Conservation (phyloP, 2,329 filamentous ascomycete species). For the Cytospora chrysosperma region DNA sequence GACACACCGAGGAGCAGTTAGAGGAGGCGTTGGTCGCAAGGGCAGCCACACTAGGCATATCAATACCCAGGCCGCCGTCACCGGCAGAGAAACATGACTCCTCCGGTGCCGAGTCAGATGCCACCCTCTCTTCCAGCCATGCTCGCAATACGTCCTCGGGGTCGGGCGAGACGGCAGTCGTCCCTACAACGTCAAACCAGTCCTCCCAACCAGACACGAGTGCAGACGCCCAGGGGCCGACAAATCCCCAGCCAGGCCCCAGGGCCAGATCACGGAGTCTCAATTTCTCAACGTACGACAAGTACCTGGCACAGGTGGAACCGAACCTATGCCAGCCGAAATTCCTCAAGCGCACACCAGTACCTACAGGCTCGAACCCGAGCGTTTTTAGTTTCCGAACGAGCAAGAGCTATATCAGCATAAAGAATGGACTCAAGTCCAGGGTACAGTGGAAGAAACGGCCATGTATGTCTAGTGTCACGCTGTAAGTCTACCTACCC, state of each 20-base stretch:
- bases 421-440: constrained; percentile 45
- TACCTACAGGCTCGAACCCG: constrained; percentile 33
- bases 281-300: constrained; percentile 53
- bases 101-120: constrained; percentile 42
- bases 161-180: constrained; percentile 40
- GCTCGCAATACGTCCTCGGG: constrained; percentile 46
- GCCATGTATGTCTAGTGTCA: constrained; percentile 33
- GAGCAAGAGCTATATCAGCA: constrained; percentile 44
- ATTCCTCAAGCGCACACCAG: constrained; percentile 34
- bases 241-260: constrained; percentile 26
- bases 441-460: constrained; percentile 43
- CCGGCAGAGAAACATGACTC: constrained; percentile 37
- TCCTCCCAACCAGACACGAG: constrained; percentile 36
- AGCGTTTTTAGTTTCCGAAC: constrained; percentile 47
- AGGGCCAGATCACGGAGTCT: constrained; percentile 40
- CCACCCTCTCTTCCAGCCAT: constrained; percentile 42
- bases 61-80: constrained; percentile 31
- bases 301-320: constrained; percentile 47
- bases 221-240: constrained; percentile 26
- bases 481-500: constrained; percentile 12
- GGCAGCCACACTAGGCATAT: constrained; percentile 39
- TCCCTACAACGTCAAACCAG: constrained; percentile 43
- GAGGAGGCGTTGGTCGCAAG: constrained; percentile 37
- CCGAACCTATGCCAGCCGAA: constrained; percentile 44
- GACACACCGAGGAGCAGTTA: constrained; percentile 39